A percentile compares a stretch with the other conserved stretches of the same genome.
These are phyloP conservation scores for Buddleja alternifolia DNA, from an alignment of 257 asterid species.

Conservation along the genomic window DNA sequence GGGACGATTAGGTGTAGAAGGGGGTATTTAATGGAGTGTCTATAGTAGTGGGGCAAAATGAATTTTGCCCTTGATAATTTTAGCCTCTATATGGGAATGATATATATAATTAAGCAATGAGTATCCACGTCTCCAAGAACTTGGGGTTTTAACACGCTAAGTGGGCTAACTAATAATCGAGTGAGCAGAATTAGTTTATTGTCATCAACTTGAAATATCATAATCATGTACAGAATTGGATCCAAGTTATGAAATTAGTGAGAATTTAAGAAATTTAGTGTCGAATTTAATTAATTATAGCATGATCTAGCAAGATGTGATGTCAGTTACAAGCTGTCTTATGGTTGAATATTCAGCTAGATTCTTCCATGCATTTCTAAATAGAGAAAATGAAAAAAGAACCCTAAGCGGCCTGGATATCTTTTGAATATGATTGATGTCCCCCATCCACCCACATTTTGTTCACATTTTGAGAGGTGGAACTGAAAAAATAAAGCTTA, in stretches of 20 bases:
- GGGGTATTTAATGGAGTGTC: no score
- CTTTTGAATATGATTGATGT: no score
- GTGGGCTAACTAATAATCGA: background rate
- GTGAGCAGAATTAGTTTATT: background rate
- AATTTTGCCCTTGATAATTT: no score
- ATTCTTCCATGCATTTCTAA: conserved; percentile 10
- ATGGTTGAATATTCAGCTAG: conserved; percentile 27
- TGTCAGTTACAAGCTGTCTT: conserved; percentile 5
- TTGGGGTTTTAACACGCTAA: conserved; percentile 15
- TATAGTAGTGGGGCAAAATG: no score
- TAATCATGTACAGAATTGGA: conserved; percentile 6
- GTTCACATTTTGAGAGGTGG: no score
- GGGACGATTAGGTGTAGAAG: no score
- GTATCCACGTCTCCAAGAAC: conserved; percentile 24
- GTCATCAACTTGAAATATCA: conserved; percentile 17
- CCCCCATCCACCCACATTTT: no score
- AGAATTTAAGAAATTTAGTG: background rate
- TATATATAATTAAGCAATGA: conserved; percentile 14
- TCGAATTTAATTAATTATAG: background rate
- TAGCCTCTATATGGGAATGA: no score
- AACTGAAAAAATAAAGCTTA: no score
- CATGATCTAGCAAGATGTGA: background rate
- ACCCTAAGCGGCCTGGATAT: background rate
- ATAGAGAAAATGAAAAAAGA: background rate
- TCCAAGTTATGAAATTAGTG: background rate